Conservation (phyloP, 2,329 filamentous ascomycete genomes). For the Coniosporium uncinatum region DNA sequence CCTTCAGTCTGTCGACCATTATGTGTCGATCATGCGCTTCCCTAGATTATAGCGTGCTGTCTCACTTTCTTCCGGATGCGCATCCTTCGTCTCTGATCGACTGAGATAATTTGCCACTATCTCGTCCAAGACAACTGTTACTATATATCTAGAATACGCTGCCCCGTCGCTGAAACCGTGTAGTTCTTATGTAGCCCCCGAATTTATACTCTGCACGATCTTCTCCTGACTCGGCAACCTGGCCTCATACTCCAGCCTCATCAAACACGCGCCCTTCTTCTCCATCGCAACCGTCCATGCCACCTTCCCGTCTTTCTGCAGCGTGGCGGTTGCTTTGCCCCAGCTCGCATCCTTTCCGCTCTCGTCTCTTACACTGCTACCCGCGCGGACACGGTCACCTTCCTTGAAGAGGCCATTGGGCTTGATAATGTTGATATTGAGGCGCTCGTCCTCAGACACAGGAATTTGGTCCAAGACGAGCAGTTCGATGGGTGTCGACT, state of each 20-base stretch:
- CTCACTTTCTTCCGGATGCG: too few relatives aligned
- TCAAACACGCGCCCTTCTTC: constrained; percentile 48
- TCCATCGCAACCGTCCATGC: constrained; percentile 53
- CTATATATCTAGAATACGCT: too few relatives aligned
- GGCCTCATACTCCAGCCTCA: constrained; percentile 57
- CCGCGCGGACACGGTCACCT: constrained; percentile 29
- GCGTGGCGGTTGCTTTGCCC: constrained; percentile 46
- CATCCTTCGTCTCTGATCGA: too few relatives aligned
- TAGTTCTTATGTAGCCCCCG: too few relatives aligned
- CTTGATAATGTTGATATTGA: constrained; percentile 43
- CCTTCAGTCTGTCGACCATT: too few relatives aligned
- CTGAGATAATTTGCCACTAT: too few relatives aligned
- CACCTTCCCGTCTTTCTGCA: constrained; percentile 53
- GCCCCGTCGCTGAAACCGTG: too few relatives aligned
- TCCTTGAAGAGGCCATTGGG: constrained; percentile 41
- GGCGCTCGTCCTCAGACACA: constrained; percentile 53
- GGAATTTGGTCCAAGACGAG: constrained; percentile 56
- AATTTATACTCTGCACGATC: too few relatives aligned
- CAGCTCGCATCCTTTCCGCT: constrained; percentile 32
- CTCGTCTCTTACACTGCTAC: constrained; percentile 12
- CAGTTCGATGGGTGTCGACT: constrained; percentile 31
- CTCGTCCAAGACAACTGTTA: too few relatives aligned
- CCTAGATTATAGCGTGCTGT: too few relatives aligned
- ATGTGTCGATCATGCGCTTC: too few relatives aligned
- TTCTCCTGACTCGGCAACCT: constrained; percentile 46